phyloP scores from a whole-genome alignment of 441 rosid genomes.

The Iberis amara region DNA sequence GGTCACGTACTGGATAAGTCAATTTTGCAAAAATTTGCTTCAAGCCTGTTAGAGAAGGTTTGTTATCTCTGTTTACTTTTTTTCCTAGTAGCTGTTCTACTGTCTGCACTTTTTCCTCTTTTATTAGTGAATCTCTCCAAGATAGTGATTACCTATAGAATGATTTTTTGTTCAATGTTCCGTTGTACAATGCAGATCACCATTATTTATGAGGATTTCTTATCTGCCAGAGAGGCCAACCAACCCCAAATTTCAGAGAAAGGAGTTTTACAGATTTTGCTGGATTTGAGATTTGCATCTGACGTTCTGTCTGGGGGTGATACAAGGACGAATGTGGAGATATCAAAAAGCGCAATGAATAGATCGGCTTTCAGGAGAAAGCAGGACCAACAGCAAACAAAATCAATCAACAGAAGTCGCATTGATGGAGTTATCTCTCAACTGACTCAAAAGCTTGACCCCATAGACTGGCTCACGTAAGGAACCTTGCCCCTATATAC shows the following conservation, averaged over 20 bases:
- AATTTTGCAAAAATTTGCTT: slow-evolving; percentile 74
- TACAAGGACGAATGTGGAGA: slow-evolving; percentile 41
- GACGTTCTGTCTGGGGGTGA: slow-evolving; percentile 84
- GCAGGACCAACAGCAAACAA: slow-evolving; percentile 54
- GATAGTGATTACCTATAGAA: slow-evolving; percentile 20
- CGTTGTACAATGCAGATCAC: slow-evolving; percentile 49
- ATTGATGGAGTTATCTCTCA: slow-evolving; percentile 55
- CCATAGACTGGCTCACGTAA: slow-evolving; percentile 99
- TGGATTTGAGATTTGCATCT: slow-evolving; percentile 77
- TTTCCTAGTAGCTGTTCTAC: neutral
- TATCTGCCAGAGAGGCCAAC: slow-evolving; percentile 52
- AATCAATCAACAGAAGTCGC: slow-evolving; percentile 46
- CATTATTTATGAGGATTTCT: slow-evolving; percentile 61
- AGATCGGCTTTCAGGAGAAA: slow-evolving; percentile 58
- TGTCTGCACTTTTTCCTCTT: neutral
- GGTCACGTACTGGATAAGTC: slow-evolving; percentile 93
- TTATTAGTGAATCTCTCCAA: slow-evolving; percentile 16
- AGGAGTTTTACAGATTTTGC: slow-evolving; percentile 76
- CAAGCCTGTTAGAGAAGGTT: slow-evolving; percentile 75
- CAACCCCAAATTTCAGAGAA: slow-evolving; percentile 77
- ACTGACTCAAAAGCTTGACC: slow-evolving; percentile 79
- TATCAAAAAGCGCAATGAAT: slow-evolving; percentile 42
- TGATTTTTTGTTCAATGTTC: slow-evolving; percentile 13
- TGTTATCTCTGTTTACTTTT: slow-evolving; percentile 23
- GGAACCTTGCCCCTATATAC: slow-evolving; percentile 28